A percentile compares a stretch with the other conserved stretches of the same genome.
Conservation (phyloP, 2,329 filamentous ascomycete species). For the Phialophora verrucosa region DNA sequence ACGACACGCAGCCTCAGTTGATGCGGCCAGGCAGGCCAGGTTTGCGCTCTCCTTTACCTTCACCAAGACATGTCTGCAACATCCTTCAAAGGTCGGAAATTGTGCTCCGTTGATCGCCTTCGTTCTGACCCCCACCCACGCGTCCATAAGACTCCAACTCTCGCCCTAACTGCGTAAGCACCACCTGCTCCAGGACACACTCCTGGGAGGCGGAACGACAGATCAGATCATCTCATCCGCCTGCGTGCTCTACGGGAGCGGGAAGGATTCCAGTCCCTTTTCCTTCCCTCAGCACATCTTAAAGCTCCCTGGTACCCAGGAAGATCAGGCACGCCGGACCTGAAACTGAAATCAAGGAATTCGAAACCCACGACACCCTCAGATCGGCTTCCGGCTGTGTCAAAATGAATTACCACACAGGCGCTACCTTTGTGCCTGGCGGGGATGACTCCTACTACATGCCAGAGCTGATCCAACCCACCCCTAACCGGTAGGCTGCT, state of each 20-base stretch:
- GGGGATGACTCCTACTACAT: conserved; percentile 72
- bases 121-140: background rate
- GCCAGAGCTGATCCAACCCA: conserved; percentile 71
- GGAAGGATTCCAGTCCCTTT: conserved; percentile 2
- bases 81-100: conserved; percentile 23
- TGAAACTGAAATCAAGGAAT: conserved; percentile 11
- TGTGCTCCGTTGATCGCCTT: conserved; percentile 28
- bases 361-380: conserved; percentile 7
- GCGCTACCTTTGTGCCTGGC: conserved; percentile 72
- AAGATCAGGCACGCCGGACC: conserved; percentile 16
- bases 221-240: conserved; percentile 11
- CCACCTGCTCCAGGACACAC: conserved; percentile 13
- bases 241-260: conserved; percentile 3
- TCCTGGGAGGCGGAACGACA: conserved; percentile 8
- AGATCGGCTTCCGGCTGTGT: background rate
- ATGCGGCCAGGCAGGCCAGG: conserved; percentile 12
- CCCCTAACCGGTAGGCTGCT: conserved; percentile 67
- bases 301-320: conserved; percentile 3
- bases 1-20: conserved; percentile 6
- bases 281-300: conserved; percentile 6
- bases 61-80: conserved; percentile 31
- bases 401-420: conserved; percentile 42
- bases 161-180: conserved; percentile 24
- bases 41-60: conserved; percentile 3
- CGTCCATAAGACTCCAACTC: conserved; percentile 7